A percentile compares a stretch with the other conserved stretches of the same genome.
Conservation (phyloP, 1,284 basidiomycete species). For the Wallemia mellicola region DNA sequence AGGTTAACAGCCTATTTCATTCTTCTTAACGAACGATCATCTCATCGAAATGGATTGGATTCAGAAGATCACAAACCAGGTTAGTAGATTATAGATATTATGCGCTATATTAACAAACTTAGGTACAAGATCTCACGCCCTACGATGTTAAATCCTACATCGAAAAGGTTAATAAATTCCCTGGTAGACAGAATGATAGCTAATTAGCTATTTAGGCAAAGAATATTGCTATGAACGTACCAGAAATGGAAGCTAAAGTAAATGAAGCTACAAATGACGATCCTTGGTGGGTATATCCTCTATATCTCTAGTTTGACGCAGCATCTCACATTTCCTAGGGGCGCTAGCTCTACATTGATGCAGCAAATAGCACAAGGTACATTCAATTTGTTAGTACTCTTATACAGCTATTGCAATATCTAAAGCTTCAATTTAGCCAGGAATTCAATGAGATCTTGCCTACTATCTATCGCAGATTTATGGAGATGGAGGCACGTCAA, state of each 20-base stretch:
- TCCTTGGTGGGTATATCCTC: slow-evolving; percentile 38
- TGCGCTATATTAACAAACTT: not conserved
- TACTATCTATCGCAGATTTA: slow-evolving; percentile 71
- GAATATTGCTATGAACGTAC: slow-evolving; percentile 52
- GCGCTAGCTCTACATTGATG: slow-evolving; percentile 92
- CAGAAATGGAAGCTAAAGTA: slow-evolving; percentile 93
- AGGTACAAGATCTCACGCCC: not conserved
- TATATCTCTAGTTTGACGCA: slow-evolving; percentile 1
- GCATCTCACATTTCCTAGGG: slow-evolving; percentile 25
- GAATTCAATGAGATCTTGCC: slow-evolving; percentile 99
- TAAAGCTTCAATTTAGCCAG: slow-evolving; percentile 29
- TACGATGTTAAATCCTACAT: slow-evolving; percentile 1
- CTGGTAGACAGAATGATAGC: too few relatives aligned
- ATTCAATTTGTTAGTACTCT: slow-evolving; percentile 48
- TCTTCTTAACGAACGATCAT: too few relatives aligned
- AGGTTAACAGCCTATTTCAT: too few relatives aligned
- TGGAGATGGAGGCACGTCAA: slow-evolving; percentile 91
- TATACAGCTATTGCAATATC: not conserved
- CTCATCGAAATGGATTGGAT: slow-evolving; percentile 5
- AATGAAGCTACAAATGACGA: slow-evolving; percentile 94
- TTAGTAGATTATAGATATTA: not conserved
- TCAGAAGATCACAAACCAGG: not conserved
- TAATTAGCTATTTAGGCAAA: slow-evolving; percentile 12
- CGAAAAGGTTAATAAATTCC: slow-evolving; percentile 2
- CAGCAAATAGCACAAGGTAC: slow-evolving; percentile 90